Percentiles rank a stretch among this genome's conserved stretches.
phyloP scores from a whole-genome alignment of 179 eudicot species.

The Spinacia oleracea region DNA sequence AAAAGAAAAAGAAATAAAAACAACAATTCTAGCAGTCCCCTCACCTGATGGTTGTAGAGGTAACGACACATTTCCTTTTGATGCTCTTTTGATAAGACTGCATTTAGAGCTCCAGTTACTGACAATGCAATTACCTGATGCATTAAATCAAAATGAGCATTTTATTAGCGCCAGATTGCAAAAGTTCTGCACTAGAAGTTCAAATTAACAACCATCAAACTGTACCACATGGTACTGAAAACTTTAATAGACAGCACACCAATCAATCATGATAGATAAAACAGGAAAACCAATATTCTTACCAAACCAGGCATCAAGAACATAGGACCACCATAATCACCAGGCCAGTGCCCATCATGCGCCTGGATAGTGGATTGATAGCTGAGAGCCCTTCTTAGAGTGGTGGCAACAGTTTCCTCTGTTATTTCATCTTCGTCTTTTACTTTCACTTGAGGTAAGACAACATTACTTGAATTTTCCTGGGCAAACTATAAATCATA shows the following conservation, averaged over 20 bases:
- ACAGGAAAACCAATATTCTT: conserved; percentile 20
- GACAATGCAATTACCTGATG: conserved; percentile 69
- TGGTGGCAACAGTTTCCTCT: conserved; percentile 55
- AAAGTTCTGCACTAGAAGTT: not conserved
- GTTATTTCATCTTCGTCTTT: conserved; percentile 51
- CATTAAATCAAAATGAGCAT: conserved; percentile 26
- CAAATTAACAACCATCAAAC: not conserved
- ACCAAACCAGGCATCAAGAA: conserved; percentile 94
- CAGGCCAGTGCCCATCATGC: conserved; percentile 96
- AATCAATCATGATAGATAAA: not conserved
- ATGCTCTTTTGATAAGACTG: conserved; percentile 70
- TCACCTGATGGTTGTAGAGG: conserved; percentile 87
- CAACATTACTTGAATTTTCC: conserved; percentile 44
- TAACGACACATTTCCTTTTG: conserved; percentile 79
- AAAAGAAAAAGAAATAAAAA: not conserved
- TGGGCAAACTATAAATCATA: conserved; percentile 49
- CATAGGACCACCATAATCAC: conserved; percentile 94
- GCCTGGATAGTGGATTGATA: conserved; percentile 83
- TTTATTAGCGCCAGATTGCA: conserved; percentile 15
- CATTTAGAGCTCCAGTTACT: conserved; percentile 71
- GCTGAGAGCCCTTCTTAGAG: conserved; percentile 72
- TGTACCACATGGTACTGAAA: not conserved
- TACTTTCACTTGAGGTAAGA: conserved; percentile 59
- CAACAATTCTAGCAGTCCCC: not conserved
- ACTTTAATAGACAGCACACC: not conserved